Evolutionary conservation across 2,329 filamentous ascomycete genomes (phyloP).

Genomic region (Botrytis elliptica): DNA sequence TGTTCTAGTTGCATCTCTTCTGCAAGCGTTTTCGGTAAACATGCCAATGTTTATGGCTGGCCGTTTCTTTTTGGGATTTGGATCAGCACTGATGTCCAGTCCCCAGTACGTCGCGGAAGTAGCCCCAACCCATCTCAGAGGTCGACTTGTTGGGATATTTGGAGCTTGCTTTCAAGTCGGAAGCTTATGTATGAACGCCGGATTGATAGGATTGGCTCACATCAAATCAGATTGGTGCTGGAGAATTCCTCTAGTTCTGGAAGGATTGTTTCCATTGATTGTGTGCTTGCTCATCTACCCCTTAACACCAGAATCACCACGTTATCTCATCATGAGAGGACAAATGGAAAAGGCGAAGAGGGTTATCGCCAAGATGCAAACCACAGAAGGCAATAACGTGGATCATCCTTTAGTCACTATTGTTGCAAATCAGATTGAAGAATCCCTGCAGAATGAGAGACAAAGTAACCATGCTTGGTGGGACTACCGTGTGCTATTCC

Average conservation of each 20-base stretch:
- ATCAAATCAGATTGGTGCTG: slow-evolving; percentile 22
- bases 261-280: slow-evolving; percentile 42
- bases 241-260: slow-evolving; percentile 30
- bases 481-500: slow-evolving; percentile 48
- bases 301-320: slow-evolving; percentile 39
- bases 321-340: slow-evolving; percentile 41
- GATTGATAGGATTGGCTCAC: slow-evolving; percentile 41
- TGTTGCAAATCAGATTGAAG: slow-evolving; percentile 37
- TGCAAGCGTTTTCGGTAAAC: slow-evolving; percentile 30
- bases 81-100: slow-evolving; percentile 32
- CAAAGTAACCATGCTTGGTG: slow-evolving; percentile 41
- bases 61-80: slow-evolving; percentile 33
- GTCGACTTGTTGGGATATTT: slow-evolving; percentile 48
- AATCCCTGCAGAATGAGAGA: slow-evolving; percentile 29
- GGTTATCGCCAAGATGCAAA: slow-evolving; percentile 48
- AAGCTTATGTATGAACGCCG: slow-evolving; percentile 43
- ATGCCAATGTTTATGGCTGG: slow-evolving; percentile 34
- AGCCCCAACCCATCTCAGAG: slow-evolving; percentile 49
- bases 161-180: slow-evolving; percentile 46
- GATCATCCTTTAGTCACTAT: slow-evolving; percentile 28
- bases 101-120: slow-evolving; percentile 50
- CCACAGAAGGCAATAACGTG: slow-evolving; percentile 41
- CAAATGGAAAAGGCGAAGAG: slow-evolving; percentile 39
- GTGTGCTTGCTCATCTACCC: slow-evolving; percentile 35
- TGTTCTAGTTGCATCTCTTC: slow-evolving; percentile 45